These are phyloP conservation scores for Blastocrithidia nonstop DNA, from an alignment of 208 protist species.

Conservation along the genomic window DNA sequence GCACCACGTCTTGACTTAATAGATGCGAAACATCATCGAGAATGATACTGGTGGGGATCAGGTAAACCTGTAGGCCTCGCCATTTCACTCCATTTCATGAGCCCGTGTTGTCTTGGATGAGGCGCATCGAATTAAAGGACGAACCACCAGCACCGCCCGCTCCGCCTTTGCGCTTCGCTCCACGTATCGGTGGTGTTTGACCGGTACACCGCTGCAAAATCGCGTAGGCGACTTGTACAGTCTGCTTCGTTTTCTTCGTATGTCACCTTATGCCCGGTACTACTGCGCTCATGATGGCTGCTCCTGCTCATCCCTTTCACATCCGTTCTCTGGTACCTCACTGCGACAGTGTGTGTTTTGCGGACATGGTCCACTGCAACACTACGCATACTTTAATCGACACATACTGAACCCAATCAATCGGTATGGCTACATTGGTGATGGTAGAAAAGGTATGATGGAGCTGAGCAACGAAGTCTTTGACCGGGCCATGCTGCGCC, in stretches of 20 bases:
- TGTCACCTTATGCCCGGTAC: conserved; percentile 73
- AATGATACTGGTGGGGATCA: conserved; percentile 63
- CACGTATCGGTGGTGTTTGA: conserved; percentile 83
- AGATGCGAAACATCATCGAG: conserved; percentile 48
- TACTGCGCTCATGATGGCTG: conserved; percentile 78
- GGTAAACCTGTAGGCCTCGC: conserved; percentile 37
- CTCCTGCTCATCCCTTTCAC: conserved; percentile 76
- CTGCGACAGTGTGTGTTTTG: conserved; percentile 76
- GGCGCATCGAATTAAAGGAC: conserved; percentile 85
- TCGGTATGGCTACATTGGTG: conserved; percentile 87
- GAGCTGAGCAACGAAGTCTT: conserved; percentile 82
- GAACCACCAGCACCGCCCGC: conserved; percentile 76
- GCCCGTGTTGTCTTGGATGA: conserved; percentile 86
- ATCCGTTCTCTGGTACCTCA: conserved; percentile 69
- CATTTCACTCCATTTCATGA: conserved; percentile 80
- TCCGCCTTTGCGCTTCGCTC: conserved; percentile 65
- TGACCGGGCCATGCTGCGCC: conserved; percentile 71
- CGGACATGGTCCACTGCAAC: conserved; percentile 84
- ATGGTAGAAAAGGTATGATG: conserved; percentile 75
- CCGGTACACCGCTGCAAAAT: conserved; percentile 95
- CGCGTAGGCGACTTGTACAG: conserved; percentile 93
- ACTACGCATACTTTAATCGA: conserved; percentile 88
- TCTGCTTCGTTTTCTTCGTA: conserved; percentile 90
- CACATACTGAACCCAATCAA: conserved; percentile 90
- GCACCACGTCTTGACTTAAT: conserved; percentile 52